Evolutionary conservation across 2,329 filamentous ascomycete species (phyloP), one percentile per base, ranked within the genome.

Genomic region (Anthostomella pinea): DNA sequence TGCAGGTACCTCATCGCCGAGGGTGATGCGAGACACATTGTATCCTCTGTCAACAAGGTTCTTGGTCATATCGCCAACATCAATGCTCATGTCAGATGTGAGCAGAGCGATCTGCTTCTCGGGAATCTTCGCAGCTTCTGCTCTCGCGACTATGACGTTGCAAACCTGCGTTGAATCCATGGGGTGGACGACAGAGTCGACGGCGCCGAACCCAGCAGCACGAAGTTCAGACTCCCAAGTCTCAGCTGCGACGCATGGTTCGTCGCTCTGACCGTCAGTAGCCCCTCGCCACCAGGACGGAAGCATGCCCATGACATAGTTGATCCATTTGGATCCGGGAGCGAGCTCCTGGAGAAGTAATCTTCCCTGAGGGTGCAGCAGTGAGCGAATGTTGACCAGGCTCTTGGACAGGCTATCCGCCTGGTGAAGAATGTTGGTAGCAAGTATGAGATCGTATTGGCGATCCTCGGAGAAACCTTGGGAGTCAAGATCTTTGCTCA

Each of bases 231-330:
- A 8, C 2, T 54, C 39, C 62, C 60, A 64, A 5, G 44, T 14
- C 1, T 51, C 41, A 0, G 40, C 21, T 0, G 41, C 25, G 8
- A 61, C 37, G n/a, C 47, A 56, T 3, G 62, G 59, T 31, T 53
- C 49, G 2, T 49, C 37, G 1, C 28, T 4, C 3, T 60, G 52
- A 3, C 35, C 43, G 10, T 63, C 57, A 1, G 48, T 44, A 5
- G 38, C 43, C 1, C 61, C 60, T 0, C 54, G 37, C 64, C 63
- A 66, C 63, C 64, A 67, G 3, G 53, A 57, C 0, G 54, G 40
- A 3, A 60, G 43, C 0, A 48, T 35, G 1, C 62, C 60, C 13
- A 58, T 48, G 19, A 60, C 49, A 36, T 49, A 56, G 30, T 59
- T 58, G 35, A 54, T 38, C 43, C 48, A 58, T 25, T 52, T 54